Base-by-base conservation (phyloP, 1,284 basidiomycete genomes). In the Microbotryum intermedium region DNA sequence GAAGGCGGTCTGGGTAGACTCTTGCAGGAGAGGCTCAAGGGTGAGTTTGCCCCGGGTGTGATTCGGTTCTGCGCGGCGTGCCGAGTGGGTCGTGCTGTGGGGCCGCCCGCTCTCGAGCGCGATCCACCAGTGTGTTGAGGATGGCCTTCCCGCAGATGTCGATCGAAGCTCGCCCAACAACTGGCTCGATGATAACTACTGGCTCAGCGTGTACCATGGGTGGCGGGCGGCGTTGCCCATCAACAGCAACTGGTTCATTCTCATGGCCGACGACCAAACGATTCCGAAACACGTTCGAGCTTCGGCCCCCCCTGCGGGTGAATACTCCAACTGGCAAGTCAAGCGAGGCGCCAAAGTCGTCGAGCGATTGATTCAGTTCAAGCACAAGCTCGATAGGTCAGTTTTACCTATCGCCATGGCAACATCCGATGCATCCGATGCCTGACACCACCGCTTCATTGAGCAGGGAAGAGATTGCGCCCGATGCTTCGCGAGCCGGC, bases 161-260 rank as follows among this genome's bases (percentile, higher is more conserved):
- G 91, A 97, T 76, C 83, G 82, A 69, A 78, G 80, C 3, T 93
- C 91, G 8, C 88, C 89, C 0, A 81, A 87, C 75, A 97, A 95
- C 74, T 97, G 94, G 94, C 82, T 98, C 16, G 84, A 95, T 70
- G 93, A 97, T 76, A 90, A 89, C 58, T 87, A 93, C 71, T 97
- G 94, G 94, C 78, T 86, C 59, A 86, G 88, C 68, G 86, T 90
- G 0, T 98, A 97, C 76, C 84, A 90, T 64, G 87, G 91, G 75
- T 90, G 86, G 85, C 83, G 93, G 50, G 83, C 83, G 1, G 90
- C 94, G 0, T 78, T 97, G 34, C 79, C 90, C 60, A 77, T 98
- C 71, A 89, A 97, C 76, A 94, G 91, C 10, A 97, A 97, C 73
- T 97, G 93, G 93, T 97, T 93, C 93, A 79, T 97, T 49, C 80